Evolutionary conservation across 768 basidiomycete species (phyloP).

Genomic region (Pleurotus tuoliensis): DNA sequence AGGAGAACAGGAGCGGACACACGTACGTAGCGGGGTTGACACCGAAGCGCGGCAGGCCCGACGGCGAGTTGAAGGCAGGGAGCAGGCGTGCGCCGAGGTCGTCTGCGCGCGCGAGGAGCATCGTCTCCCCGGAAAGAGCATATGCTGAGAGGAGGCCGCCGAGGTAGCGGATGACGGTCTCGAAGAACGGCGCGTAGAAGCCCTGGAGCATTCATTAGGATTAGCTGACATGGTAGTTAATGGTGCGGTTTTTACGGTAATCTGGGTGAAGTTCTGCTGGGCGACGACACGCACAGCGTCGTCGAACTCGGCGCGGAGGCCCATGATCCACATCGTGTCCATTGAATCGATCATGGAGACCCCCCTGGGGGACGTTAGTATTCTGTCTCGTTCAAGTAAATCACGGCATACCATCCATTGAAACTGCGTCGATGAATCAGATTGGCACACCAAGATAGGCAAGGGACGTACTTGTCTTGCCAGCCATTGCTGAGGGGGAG

Average conservation of each 20-base stretch:
- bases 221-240: not conserved
- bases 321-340: conserved; percentile 82
- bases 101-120: conserved; percentile 60
- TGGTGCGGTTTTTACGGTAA: conserved; percentile 21
- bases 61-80: conserved; percentile 58
- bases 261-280: conserved; percentile 36
- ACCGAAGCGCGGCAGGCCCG: conserved; percentile 60
- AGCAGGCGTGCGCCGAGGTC: conserved; percentile 63
- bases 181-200: conserved; percentile 52
- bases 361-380: conserved; percentile 26
- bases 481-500: conserved; percentile 36
- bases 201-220: conserved; percentile 15
- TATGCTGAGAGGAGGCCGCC: conserved; percentile 78
- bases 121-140: conserved; percentile 60
- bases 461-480: conserved; percentile 2
- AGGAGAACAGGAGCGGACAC: not conserved
- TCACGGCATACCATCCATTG: conserved; percentile 37
- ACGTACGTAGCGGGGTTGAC: conserved; percentile 53
- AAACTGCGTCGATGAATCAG: conserved; percentile 19
- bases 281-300: conserved; percentile 49
- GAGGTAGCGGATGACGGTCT: conserved; percentile 74
- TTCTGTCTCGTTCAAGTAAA: not conserved
- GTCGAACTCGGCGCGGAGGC: conserved; percentile 63
- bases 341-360: conserved; percentile 73
- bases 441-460: not conserved